phyloP scores from a whole-genome alignment of 805 yeast genomes.

The Wickerhamiella siamensis region DNA sequence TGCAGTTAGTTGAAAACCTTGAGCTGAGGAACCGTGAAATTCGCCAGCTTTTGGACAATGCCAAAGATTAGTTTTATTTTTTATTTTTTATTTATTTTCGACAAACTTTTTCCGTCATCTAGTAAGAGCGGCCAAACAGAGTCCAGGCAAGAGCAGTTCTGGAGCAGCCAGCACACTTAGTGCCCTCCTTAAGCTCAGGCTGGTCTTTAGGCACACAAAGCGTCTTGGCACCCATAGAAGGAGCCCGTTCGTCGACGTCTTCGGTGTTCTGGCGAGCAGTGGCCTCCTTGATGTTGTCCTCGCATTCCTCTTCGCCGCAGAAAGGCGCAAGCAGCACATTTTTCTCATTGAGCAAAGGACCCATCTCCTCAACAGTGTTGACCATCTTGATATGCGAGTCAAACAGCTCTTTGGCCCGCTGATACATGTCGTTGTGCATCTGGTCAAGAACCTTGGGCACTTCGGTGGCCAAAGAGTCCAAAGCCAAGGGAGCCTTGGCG shows the following conservation, averaged over 20 bases:
- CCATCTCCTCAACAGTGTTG: constrained; percentile 81
- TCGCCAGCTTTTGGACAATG: constrained; percentile 4
- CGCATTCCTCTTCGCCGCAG: constrained; percentile 93
- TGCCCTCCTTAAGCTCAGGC: constrained; percentile 63
- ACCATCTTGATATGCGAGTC: constrained; percentile 75
- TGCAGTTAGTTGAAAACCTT: constrained; percentile 10
- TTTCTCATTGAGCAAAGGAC: constrained; percentile 79
- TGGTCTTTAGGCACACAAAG: constrained; percentile 93
- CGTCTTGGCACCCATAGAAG: constrained; percentile 98
- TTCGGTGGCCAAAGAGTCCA: constrained; percentile 48
- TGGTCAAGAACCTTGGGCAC: constrained; percentile 68
- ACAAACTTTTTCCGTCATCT: constrained; percentile 16
- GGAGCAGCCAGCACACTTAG: constrained; percentile 80
- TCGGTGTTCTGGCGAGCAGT: constrained; percentile 67
- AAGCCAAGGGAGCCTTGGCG: constrained; percentile 50
- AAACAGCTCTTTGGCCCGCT: constrained; percentile 65
- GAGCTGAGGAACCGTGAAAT: constrained; percentile 14
- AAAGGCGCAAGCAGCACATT: constrained; percentile 89
- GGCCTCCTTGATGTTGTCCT: constrained; percentile 88
- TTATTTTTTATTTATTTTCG: background rate
- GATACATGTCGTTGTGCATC: constrained; percentile 62
- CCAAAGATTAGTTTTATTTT: constrained; percentile 1
- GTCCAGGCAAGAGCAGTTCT: constrained; percentile 66
- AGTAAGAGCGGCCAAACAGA: constrained; percentile 95
- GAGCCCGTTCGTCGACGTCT: constrained; percentile 87